Evolutionary conservation across 2,329 filamentous ascomycete species (phyloP), one percentile per base, ranked within the genome.

Genomic region (Celoporthe dispersa): DNA sequence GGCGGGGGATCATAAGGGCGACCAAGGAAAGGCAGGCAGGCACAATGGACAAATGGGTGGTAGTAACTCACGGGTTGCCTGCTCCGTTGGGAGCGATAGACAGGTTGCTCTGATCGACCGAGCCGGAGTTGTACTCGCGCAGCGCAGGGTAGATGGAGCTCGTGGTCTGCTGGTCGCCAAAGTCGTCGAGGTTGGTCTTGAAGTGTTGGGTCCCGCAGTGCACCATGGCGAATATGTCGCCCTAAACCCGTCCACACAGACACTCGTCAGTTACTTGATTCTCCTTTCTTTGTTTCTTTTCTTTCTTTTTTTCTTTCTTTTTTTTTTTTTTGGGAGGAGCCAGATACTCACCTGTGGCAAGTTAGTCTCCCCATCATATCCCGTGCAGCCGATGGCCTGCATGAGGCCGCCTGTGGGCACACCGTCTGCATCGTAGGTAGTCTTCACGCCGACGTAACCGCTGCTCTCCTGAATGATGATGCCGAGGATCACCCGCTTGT

Each of bases 391-490:
- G 41, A 75, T 75, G 62, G 77, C 77, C 74, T 82, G 80, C 81
- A 83, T 82, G 53, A 82, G 74, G n/a, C 81, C 80, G 22, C 78
- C 80, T 3, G 79, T 80, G 53, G 39, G 35, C 66, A 78, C 76
- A 22, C 76, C 75, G 67, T 81, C 79, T 25, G 67, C 69, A 73
- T 80, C 78, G 60, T n/a, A 72, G 44, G 80, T 80, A 25, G 79
- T 81, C 3, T 44, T 60, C 19, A 80, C 80, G 16, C 79, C 79
- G 37, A 82, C 80, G 69, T 81, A 76, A 39, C 80, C 81, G 66
- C 75, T 77, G 71, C 77, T 80, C 75, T 82, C 81, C 74, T 82
- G 79, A 79, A 82, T 82, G 71, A 82, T 81, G 71, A 82, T 80
- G 65, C 74, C 76, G 64, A 82, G 76, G 72, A 82, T 79, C 60